Evolutionary conservation across 345 rosid species (phyloP), one percentile per base, ranked within the genome.

Genomic region (Eucalyptus virginea): DNA sequence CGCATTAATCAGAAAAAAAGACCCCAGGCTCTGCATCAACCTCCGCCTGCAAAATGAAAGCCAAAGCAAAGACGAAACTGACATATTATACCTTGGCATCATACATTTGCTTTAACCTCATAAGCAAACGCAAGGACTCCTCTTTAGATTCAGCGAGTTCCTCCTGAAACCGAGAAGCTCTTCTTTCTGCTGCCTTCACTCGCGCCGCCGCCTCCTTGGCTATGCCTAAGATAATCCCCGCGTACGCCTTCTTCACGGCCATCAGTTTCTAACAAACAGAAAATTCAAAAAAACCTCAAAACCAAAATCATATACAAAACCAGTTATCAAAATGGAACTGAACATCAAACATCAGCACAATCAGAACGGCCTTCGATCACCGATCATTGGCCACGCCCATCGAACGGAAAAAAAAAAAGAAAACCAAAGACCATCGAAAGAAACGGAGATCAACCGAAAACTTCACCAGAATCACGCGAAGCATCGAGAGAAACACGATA

Each of bases 191-290:
- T 86, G 91, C 93, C 95, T 96, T 93, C 90, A 96, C 95, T 92
- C 98, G 95, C 86, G 95, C 97, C 89, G 99, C 98, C 87, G 99
- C 97, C 89, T 98, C 99, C 93, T 95, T 98, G 30, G 98, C 97
- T 28, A 98, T 94, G 90, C 95, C 97, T 92, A 97, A 92, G 62
- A 98, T 95, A 86, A 96, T 96, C 88, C 96, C 99, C 88, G 99
- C 99, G 88, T 97, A 98, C 50, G 98, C 99, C 96, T 94, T 97
- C 94, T 98, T 95, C 95, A 98, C 91, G 89, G 97, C 98, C 90
- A 92, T 93, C 92, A 95, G 93, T 93, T 94, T 97, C 97, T 98
- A 94, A 87, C 86, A 88, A 81, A 91, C 44, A 81, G 86, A 44
- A 77, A 86, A 49, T 49, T 89, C 32, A n/a, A 42, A 87, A 50